Evolutionary conservation across 257 asterid species (phyloP).

Genomic region (Anisodus acutangulus): DNA sequence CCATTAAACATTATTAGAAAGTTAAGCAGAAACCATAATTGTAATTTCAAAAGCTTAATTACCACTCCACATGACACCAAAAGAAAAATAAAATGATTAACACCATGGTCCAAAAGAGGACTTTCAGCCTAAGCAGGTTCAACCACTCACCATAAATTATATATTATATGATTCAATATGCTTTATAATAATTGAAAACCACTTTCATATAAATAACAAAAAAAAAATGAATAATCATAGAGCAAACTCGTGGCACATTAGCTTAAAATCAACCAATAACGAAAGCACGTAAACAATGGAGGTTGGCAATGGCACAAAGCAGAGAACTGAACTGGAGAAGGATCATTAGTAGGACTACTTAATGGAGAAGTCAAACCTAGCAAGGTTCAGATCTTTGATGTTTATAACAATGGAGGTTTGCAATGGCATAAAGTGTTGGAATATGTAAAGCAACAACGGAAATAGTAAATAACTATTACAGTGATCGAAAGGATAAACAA

Average conservation of each 20-base stretch:
- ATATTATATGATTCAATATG: background rate
- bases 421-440: too few relatives aligned
- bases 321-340: too few relatives aligned
- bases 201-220: background rate
- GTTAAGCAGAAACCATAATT: conserved; percentile 1
- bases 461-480: too few relatives aligned
- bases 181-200: conserved; percentile 18
- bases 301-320: too few relatives aligned
- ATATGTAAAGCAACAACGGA: too few relatives aligned
- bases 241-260: conserved; percentile 10
- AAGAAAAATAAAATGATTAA: conserved; percentile 31
- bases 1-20: conserved; percentile 19
- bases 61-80: conserved; percentile 24
- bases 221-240: conserved; percentile 20
- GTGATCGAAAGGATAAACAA: too few relatives aligned
- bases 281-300: too few relatives aligned
- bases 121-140: conserved; percentile 22
- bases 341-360: too few relatives aligned
- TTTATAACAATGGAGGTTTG: too few relatives aligned
- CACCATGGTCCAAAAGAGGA: background rate
- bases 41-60: conserved; percentile 17
- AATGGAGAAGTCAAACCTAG: too few relatives aligned
- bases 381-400: too few relatives aligned
- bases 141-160: conserved; percentile 25
- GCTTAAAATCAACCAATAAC: background rate